A percentile compares a stretch with the other conserved stretches of the same genome.
Conservation (phyloP, 2,329 filamentous ascomycete genomes). For the Trichoderma pleuroti region DNA sequence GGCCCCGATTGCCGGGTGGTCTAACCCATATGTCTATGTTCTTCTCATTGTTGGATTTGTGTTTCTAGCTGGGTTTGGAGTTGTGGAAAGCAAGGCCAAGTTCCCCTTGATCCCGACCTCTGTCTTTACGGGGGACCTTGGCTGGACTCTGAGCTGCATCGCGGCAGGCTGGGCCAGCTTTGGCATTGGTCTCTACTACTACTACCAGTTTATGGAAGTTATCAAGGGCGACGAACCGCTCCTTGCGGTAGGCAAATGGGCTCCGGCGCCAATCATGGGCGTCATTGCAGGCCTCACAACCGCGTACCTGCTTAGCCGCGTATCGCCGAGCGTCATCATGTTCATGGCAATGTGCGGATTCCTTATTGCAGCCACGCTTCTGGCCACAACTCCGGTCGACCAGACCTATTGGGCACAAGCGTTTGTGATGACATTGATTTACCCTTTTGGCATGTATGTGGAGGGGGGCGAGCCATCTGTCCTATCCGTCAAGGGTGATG, state of each 20-base stretch:
- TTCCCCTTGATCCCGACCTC: conserved; percentile 2
- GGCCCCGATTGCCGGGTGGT: conserved; percentile 54
- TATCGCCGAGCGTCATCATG: conserved; percentile 35
- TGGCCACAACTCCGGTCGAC: conserved; percentile 43
- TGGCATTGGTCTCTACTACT: conserved; percentile 47
- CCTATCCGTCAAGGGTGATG: conserved; percentile 19
- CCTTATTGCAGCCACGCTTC: conserved; percentile 35
- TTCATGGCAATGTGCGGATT: conserved; percentile 40
- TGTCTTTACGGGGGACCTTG: conserved; percentile 7
- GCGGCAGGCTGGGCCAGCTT: conserved; percentile 49
- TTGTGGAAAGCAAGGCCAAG: conserved; percentile 41
- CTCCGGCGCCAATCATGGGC: conserved; percentile 36
- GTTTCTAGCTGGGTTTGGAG: conserved; percentile 50
- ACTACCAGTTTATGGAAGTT: conserved; percentile 43
- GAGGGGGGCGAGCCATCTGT: not conserved
- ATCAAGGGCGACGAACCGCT: conserved; percentile 39
- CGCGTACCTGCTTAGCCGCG: conserved; percentile 30
- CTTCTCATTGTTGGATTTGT: conserved; percentile 53
- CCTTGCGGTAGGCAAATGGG: conserved; percentile 39
- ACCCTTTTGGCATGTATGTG: conserved; percentile 15
- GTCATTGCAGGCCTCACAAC: conserved; percentile 41
- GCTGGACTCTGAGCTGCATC: conserved; percentile 50
- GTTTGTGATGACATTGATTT: conserved; percentile 43
- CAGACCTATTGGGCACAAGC: conserved; percentile 60
- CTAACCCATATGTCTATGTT: conserved; percentile 49